A percentile compares a stretch with the other conserved stretches of the same genome.
phyloP scores from a whole-genome alignment of 306 rosid species.

The Vigna mungo region DNA sequence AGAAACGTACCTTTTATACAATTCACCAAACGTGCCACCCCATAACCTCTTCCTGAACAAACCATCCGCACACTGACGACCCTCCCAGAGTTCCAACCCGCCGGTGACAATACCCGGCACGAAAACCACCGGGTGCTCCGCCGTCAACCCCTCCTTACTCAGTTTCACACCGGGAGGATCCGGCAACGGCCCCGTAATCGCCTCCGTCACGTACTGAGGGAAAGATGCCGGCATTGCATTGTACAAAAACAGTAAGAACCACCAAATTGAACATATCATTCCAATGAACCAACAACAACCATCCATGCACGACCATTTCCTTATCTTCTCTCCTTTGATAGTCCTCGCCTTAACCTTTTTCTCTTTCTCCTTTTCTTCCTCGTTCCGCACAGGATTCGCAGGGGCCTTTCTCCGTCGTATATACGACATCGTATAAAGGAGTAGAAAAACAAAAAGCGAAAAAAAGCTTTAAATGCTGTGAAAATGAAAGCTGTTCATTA shows the following conservation, averaged over 20 bases:
- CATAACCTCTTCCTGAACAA: constrained; percentile 80
- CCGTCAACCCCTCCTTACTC: constrained; percentile 75
- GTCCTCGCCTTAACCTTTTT: constrained; percentile 35
- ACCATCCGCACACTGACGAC: constrained; percentile 78
- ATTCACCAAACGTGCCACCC: constrained; percentile 87
- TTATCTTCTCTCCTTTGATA: constrained; percentile 18
- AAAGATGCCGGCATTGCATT: constrained; percentile 90
- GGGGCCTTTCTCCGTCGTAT: constrained; percentile 62
- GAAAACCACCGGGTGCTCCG: constrained; percentile 78
- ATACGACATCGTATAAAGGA: constrained; percentile 62
- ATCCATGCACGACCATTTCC: constrained; percentile 67
- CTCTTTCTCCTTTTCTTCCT: constrained; percentile 39
- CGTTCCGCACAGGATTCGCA: constrained; percentile 21
- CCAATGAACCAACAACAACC: constrained; percentile 81
- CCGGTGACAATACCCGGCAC: constrained; percentile 91
- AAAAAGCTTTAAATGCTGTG: constrained; percentile 23
- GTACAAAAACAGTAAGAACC: constrained; percentile 68
- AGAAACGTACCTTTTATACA: constrained; percentile 66
- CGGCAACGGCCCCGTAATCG: constrained; percentile 69
- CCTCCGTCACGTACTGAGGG: constrained; percentile 84
- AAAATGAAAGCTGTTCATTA: constrained; percentile 1
- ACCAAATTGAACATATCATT: constrained; percentile 73
- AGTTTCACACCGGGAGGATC: constrained; percentile 85
- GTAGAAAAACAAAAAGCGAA: not conserved
- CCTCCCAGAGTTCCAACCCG: constrained; percentile 86